Conservation (phyloP, 106 monocot species). For the Dactylorhiza incarnata region DNA sequence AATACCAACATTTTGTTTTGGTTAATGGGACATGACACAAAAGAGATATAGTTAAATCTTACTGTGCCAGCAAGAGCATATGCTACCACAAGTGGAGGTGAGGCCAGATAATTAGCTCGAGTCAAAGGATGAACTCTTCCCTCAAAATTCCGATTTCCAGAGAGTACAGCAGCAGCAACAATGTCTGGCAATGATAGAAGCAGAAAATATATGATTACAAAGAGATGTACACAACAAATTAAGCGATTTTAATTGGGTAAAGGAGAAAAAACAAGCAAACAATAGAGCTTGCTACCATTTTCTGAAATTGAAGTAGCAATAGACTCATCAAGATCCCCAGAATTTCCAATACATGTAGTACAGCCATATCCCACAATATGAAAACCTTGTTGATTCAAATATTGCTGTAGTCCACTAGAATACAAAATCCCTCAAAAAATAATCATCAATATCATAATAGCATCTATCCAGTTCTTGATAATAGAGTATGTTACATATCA, state of each 20-base stretch:
- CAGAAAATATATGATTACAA: not conserved
- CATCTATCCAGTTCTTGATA: not conserved
- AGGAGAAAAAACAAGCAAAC: not conserved
- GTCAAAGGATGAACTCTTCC: conserved; percentile 76
- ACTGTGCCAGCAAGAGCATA: conserved; percentile 88
- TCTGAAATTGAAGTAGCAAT: conserved; percentile 62
- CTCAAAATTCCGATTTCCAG: conserved; percentile 80
- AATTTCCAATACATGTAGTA: conserved; percentile 91
- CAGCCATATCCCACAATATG: conserved; percentile 83
- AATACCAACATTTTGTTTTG: not conserved
- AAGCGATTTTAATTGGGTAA: not conserved
- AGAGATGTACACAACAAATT: not conserved
- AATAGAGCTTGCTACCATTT: conserved; percentile 43
- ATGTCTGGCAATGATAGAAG: conserved; percentile 31
- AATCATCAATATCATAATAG: not conserved
- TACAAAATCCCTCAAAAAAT: conserved; percentile 7
- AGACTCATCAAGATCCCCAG: conserved; percentile 71
- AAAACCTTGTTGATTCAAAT: conserved; percentile 67
- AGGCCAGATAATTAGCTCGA: conserved; percentile 78
- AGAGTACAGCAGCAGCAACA: conserved; percentile 68
- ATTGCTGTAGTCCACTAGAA: conserved; percentile 68
- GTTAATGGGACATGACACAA: not conserved
- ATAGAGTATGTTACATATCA: not conserved
- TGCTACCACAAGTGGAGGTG: conserved; percentile 77
- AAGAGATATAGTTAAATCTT: not conserved